phyloP scores from a whole-genome alignment of 2,329 filamentous ascomycete species.

The Ophiostoma pallidulum region DNA sequence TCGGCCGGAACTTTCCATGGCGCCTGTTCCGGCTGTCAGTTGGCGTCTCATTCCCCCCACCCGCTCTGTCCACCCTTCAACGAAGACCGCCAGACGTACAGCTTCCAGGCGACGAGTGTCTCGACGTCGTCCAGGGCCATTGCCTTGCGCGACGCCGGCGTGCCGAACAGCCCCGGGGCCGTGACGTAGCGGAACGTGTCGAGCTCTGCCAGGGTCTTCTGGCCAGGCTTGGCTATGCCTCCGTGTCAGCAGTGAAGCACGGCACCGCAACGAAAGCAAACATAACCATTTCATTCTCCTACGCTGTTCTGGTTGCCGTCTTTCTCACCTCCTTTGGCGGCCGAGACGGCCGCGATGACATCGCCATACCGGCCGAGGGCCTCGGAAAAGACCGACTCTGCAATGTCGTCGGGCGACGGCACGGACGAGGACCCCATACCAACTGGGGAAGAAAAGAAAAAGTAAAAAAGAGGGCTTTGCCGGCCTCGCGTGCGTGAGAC shows the following conservation, averaged over 20 bases:
- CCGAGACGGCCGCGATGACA: constrained; percentile 34
- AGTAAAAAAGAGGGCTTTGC: no score
- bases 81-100: constrained; percentile 37
- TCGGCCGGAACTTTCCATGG: constrained; percentile 54
- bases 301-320: no score
- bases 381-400: constrained; percentile 3
- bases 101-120: constrained; percentile 59
- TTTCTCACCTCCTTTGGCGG: constrained; percentile 32
- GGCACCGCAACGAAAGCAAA: no score
- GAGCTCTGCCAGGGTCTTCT: constrained; percentile 45
- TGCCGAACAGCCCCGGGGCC: constrained; percentile 38
- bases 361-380: constrained; percentile 20
- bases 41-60: no score
- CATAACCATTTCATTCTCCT: no score
- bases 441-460: no score
- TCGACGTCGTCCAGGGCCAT: constrained; percentile 51
- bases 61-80: no score
- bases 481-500: no score
- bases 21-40: constrained; percentile 22
- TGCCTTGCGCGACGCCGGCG: constrained; percentile 23
- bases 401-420: constrained; percentile 5
- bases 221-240: constrained; percentile 37
- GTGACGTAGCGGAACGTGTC: constrained; percentile 51
- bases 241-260: constrained; percentile 13
- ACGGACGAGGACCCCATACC: background rate